Evolutionary conservation across 179 eudicot species (phyloP).

Genomic region (Camellia oleifera): DNA sequence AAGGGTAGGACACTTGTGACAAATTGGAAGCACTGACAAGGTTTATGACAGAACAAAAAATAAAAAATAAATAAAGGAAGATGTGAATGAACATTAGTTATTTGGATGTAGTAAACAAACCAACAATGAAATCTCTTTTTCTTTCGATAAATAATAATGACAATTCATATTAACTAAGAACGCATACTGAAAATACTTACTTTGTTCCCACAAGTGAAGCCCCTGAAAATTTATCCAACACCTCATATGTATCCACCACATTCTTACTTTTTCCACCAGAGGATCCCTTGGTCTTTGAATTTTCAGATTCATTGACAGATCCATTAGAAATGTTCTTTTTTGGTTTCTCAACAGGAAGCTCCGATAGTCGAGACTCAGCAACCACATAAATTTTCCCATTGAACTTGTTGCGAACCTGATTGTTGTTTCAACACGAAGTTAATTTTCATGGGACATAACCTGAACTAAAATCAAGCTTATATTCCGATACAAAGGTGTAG

Average conservation of each 20-base stretch:
- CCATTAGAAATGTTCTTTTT: constrained; percentile 59
- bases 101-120: neutral
- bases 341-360: constrained; percentile 87
- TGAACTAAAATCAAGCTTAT: neutral
- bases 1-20: neutral
- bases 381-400: constrained; percentile 63
- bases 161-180: neutral
- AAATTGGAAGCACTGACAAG: neutral
- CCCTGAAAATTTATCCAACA: constrained; percentile 65
- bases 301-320: constrained; percentile 39
- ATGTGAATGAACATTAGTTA: neutral
- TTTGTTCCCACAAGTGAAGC: constrained; percentile 77
- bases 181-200: constrained; percentile 42
- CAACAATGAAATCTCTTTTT: neutral
- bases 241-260: constrained; percentile 59
- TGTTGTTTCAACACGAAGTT: neutral
- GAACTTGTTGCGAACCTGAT: constrained; percentile 75
- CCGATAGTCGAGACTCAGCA: constrained; percentile 81
- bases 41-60: neutral
- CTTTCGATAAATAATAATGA: too few species aligned
- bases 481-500: neutral
- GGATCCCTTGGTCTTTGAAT: constrained; percentile 57
- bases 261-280: constrained; percentile 56
- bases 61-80: neutral
- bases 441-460: neutral